phyloP scores from a whole-genome alignment of 2,329 filamentous ascomycete genomes.

The Colletotrichum lini region DNA sequence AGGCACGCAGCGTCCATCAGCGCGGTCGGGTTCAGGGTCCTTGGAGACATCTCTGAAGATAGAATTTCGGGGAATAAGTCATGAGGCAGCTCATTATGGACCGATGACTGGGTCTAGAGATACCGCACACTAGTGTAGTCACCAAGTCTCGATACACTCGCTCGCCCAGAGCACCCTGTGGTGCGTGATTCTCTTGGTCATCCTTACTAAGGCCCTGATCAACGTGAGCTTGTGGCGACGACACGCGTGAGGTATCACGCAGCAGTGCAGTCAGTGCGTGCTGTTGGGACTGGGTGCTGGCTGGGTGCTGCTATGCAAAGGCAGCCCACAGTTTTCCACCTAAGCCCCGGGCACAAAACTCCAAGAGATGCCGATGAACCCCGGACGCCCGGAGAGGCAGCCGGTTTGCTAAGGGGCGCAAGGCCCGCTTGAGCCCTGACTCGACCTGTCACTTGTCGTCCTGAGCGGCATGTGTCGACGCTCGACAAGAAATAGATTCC shows the following conservation, averaged over 20 bases:
- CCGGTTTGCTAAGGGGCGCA: conserved; percentile 32
- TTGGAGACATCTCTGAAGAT: conserved; percentile 26
- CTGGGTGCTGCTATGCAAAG: conserved; percentile 8
- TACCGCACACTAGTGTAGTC: too few relatives aligned
- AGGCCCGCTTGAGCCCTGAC: conserved; percentile 3
- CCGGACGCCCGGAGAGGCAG: conserved; percentile 39
- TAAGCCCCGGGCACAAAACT: conserved; percentile 20
- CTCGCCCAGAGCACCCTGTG: conserved; percentile 4
- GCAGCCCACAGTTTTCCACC: conserved; percentile 20
- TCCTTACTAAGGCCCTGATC: conserved; percentile 15
- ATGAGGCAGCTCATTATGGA: conserved; percentile 23
- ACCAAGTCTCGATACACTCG: not conserved
- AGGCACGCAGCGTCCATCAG: conserved; percentile 30
- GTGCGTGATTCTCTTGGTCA: not conserved
- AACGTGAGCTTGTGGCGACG: conserved; percentile 33
- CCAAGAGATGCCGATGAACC: conserved; percentile 23
- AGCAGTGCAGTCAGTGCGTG: too few relatives aligned
- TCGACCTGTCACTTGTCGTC: conserved; percentile 30
- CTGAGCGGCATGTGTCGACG: conserved; percentile 10
- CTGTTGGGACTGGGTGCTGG: not conserved
- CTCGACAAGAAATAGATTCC: not conserved
- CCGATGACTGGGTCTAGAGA: not conserved
- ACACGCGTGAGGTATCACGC: conserved; percentile 7
- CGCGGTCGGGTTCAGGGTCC: conserved; percentile 34
- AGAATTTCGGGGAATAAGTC: conserved; percentile 36